Evolutionary conservation across 192 early-diverging fungal species (phyloP).

Genomic region (Chytriomyces hyalinus): DNA sequence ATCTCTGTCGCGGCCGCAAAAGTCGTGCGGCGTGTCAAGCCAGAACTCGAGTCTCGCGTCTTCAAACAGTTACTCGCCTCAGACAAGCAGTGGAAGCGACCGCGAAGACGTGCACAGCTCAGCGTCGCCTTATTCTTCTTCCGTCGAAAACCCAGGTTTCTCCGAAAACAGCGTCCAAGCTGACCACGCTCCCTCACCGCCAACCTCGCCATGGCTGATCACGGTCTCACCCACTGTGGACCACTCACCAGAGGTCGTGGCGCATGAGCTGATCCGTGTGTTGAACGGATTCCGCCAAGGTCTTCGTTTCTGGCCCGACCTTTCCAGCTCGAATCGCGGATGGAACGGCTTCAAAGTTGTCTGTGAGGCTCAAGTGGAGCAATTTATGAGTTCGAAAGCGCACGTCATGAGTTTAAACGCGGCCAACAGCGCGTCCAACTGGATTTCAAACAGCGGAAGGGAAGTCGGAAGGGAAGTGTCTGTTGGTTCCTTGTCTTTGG

Average conservation of each 20-base stretch:
- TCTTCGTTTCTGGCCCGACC: constrained; percentile 9
- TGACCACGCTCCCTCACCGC: not conserved
- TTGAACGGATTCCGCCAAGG: constrained; percentile 2
- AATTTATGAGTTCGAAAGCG: not conserved
- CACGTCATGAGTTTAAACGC: not conserved
- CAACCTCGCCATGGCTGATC: not conserved
- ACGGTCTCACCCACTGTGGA: not conserved
- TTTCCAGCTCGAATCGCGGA: not conserved
- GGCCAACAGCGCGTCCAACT: not conserved
- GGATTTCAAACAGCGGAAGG: not conserved
- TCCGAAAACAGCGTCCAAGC: not conserved
- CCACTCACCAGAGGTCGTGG: constrained; percentile 1
- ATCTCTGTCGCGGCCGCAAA: not conserved
- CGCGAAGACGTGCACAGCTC: too few relatives aligned
- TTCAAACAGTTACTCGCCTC: not conserved
- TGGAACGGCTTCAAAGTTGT: constrained; percentile 15
- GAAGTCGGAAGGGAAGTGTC: not conserved
- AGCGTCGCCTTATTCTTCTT: not conserved
- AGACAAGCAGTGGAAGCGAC: not conserved
- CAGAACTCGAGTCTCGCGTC: not conserved
- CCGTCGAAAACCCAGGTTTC: not conserved
- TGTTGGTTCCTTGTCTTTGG: not conserved
- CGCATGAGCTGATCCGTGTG: constrained; percentile 1
- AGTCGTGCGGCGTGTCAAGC: not conserved
- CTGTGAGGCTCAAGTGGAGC: not conserved